A percentile compares a stretch with the other conserved stretches of the same genome.
Conservation (phyloP, 495 filamentous ascomycete species). For the Trichodelitschia bisporula region DNA sequence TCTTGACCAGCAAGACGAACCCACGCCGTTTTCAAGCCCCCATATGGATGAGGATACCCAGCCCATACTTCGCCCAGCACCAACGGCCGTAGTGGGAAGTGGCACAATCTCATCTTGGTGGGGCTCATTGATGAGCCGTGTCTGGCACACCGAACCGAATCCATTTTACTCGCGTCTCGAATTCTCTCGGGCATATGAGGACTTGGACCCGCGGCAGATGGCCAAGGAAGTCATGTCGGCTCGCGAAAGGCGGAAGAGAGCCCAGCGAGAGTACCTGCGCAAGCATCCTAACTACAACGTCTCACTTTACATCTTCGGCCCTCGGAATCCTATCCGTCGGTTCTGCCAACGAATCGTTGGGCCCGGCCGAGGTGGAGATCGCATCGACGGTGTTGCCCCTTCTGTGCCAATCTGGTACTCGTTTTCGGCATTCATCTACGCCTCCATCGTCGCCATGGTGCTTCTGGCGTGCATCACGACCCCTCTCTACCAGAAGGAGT, state of each 20-base stretch:
- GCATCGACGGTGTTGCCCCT: slow-evolving; percentile 67
- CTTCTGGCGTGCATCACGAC: slow-evolving; percentile 85
- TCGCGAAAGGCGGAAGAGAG: slow-evolving; percentile 53
- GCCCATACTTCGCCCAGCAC: slow-evolving; percentile 4
- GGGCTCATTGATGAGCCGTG: slow-evolving; percentile 23
- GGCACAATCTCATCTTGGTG: slow-evolving; percentile 26
- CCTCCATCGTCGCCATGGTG: slow-evolving; percentile 90
- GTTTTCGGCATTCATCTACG: slow-evolving; percentile 86
- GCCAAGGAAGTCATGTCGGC: slow-evolving; percentile 74
- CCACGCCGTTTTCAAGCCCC: slow-evolving; percentile 1
- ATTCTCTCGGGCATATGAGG: slow-evolving; percentile 46
- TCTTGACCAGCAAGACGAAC: slow-evolving; percentile 42
- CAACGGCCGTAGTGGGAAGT: slow-evolving; percentile 16
- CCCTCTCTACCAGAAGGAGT: slow-evolving; percentile 71
- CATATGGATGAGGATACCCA: slow-evolving; percentile 5
- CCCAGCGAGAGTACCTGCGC: slow-evolving; percentile 71
- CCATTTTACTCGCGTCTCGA: slow-evolving; percentile 76
- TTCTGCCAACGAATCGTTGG: slow-evolving; percentile 81
- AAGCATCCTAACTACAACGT: slow-evolving; percentile 84
- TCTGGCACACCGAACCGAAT: slow-evolving; percentile 57
- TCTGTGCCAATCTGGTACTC: slow-evolving; percentile 73
- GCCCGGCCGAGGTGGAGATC: slow-evolving; percentile 62
- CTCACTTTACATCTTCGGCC: slow-evolving; percentile 66
- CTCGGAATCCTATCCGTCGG: slow-evolving; percentile 47
- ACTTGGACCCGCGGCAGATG: slow-evolving; percentile 63